Percentiles rank a stretch among this genome's conserved stretches.
These are phyloP conservation scores for Alternaria brassicae DNA, from an alignment of 2,329 filamentous ascomycete genomes.

Conservation along the genomic window DNA sequence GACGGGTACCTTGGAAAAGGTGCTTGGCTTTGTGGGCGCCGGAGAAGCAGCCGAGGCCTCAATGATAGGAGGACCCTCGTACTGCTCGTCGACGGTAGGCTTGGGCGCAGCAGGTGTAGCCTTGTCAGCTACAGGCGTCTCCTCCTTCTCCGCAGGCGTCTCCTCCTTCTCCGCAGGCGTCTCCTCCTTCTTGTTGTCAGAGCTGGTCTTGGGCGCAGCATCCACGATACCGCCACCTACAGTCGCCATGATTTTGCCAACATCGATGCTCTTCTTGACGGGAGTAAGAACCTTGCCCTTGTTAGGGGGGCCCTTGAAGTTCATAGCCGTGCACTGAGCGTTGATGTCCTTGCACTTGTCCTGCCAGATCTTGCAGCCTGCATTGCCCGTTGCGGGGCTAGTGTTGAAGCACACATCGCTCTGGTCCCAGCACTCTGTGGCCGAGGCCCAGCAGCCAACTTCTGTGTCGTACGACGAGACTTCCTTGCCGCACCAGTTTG, in stretches of 20 bases:
- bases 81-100: slow-evolving; percentile 20
- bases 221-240: slow-evolving; percentile 23
- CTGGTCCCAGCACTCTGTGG: slow-evolving; percentile 62
- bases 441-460: slow-evolving; percentile 64
- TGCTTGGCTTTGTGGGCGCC: background rate
- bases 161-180: slow-evolving; percentile 9
- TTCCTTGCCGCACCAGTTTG: slow-evolving; percentile 74
- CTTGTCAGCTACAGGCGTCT: slow-evolving; percentile 5
- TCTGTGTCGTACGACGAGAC: slow-evolving; percentile 64
- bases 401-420: slow-evolving; percentile 64
- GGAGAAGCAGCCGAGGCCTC: slow-evolving; percentile 7
- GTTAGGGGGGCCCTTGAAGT: slow-evolving; percentile 55
- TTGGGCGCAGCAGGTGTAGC: slow-evolving; percentile 12
- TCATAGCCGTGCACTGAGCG: slow-evolving; percentile 50
- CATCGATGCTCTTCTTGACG: slow-evolving; percentile 38
- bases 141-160: slow-evolving; percentile 9
- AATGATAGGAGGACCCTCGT: slow-evolving; percentile 13
- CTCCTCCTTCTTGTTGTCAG: slow-evolving; percentile 14
- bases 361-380: slow-evolving; percentile 68
- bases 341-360: slow-evolving; percentile 63
- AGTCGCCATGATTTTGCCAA: slow-evolving; percentile 36
- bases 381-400: slow-evolving; percentile 65
- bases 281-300: slow-evolving; percentile 51
- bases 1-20: background rate
- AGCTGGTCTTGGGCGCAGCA: slow-evolving; percentile 24